Evolutionary conservation across 2,329 filamentous ascomycete species (phyloP).

Genomic region (Aspergillaceae sp.): DNA sequence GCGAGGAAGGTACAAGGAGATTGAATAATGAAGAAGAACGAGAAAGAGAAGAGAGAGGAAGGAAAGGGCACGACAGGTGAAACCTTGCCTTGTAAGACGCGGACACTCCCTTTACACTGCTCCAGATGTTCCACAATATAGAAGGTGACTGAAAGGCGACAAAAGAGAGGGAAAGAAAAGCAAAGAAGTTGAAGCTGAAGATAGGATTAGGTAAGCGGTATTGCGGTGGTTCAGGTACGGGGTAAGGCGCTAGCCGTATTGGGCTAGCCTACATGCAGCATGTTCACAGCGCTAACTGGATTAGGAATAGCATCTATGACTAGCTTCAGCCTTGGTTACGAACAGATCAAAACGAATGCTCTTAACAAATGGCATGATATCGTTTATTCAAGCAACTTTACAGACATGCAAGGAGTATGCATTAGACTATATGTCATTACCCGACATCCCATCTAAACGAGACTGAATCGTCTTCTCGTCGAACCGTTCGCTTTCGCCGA

Average conservation of each 20-base stretch:
- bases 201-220: not conserved
- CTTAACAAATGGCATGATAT: no score
- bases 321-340: no score
- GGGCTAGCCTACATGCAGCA: not conserved
- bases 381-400: no score
- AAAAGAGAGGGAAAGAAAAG: not conserved
- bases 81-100: no score
- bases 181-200: not conserved
- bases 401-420: not conserved
- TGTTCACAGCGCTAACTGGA: not conserved
- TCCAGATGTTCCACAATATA: not conserved
- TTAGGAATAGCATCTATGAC: no score
- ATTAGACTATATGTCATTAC: not conserved
- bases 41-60: not conserved
- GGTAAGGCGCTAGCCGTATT: not conserved
- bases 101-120: no score
- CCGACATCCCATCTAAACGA: conserved; percentile 15
- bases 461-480: conserved; percentile 32
- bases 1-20: not conserved
- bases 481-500: conserved; percentile 26
- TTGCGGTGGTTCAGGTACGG: not conserved
- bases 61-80: no score
- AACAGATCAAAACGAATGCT: no score
- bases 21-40: not conserved
- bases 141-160: not conserved